Percentiles rank a stretch among this genome's conserved stretches.
Conservation (phyloP, 2,329 filamentous ascomycete species). For the Cladophialophora bantiana region DNA sequence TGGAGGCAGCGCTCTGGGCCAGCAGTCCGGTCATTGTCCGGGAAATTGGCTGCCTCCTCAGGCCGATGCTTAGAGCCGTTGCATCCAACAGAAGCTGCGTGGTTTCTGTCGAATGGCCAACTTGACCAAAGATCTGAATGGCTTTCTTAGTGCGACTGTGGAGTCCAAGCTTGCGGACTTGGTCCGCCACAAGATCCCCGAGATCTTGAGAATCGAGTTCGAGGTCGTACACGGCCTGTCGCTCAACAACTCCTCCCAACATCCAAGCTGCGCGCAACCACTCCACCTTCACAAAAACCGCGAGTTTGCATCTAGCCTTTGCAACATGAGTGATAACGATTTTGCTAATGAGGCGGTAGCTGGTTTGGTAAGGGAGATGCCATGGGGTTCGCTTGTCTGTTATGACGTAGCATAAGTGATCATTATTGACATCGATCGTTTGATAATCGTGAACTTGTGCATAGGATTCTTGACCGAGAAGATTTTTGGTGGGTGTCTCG, state of each 20-base stretch:
- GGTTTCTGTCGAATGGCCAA: conserved; percentile 60
- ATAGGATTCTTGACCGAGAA: conserved; percentile 66
- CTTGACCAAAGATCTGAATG: conserved; percentile 57
- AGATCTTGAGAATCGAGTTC: conserved; percentile 57
- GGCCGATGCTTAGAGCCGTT: conserved; percentile 63
- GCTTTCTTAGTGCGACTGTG: conserved; percentile 58
- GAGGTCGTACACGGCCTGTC: conserved; percentile 74
- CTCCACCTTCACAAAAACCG: conserved; percentile 84
- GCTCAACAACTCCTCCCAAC: conserved; percentile 56
- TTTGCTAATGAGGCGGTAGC: conserved; percentile 85
- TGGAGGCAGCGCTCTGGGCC: conserved; percentile 74
- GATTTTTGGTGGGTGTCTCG: conserved; percentile 71
- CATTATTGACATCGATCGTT: conserved; percentile 80
- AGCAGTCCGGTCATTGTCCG: conserved; percentile 72
- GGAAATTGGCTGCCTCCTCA: conserved; percentile 43
- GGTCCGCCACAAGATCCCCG: conserved; percentile 58
- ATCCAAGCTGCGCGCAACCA: conserved; percentile 74
- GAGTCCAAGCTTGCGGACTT: conserved; percentile 55
- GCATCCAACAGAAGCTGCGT: conserved; percentile 49
- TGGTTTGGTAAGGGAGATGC: conserved; percentile 82
- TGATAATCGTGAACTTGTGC: conserved; percentile 80
- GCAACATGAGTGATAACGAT: conserved; percentile 92
- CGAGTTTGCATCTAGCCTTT: conserved; percentile 90
- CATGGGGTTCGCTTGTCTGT: conserved; percentile 72
- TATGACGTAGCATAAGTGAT: conserved; percentile 75